Evolutionary conservation across 257 asterid species (phyloP), one percentile per base, ranked within the genome.

Genomic region (Penstemon newberryi): DNA sequence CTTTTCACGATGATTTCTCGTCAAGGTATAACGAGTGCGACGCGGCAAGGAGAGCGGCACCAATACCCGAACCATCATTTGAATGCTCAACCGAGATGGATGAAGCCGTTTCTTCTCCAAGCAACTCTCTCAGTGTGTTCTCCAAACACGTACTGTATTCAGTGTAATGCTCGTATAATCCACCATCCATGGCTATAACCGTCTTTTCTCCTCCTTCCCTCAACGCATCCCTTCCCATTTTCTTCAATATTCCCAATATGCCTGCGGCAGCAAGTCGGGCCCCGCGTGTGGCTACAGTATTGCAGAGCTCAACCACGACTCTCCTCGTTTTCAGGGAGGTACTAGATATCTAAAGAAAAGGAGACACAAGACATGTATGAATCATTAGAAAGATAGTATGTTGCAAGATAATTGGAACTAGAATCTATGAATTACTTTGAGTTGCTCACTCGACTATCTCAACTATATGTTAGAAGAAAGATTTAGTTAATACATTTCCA

Each of bases 21-120:
- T 70, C 78, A 3, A 63, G 79, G 73, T 86, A 79, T 9, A 50
- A 60, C 42, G 97, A 87, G 74, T 89, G 81, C 10, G 93, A 81
- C 63, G 97, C 96, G 9, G 97, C 96, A 12, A 91, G 85, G 52
- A 91, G 95, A 55, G 95, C 96, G 5, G 97, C 97, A 2, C 97
- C 96, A 39, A 89, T 84, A 66, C 97, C 96, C 3, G 97, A 91
- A 8, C 97, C 97, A 55, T 91, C 97, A 4, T 77, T 84, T 0
- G 97, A 86, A 70, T 85, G 97, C 85, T 74, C 85, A 51, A 91
- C 53, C 49, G 53, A 62, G 50, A 91, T 74, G 69, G 68, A 58
- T 8, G 72, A n/a, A 6, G 85, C 69, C 4, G 75, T 49, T 56
- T 71, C 87, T 50, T 69, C 82, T 56, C 91, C 95, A 1, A 91